A percentile compares a stretch with the other conserved stretches of the same genome.
These are phyloP conservation scores for Aquilaria agallochum DNA, from an alignment of 441 rosid genomes.

Conservation along the genomic window DNA sequence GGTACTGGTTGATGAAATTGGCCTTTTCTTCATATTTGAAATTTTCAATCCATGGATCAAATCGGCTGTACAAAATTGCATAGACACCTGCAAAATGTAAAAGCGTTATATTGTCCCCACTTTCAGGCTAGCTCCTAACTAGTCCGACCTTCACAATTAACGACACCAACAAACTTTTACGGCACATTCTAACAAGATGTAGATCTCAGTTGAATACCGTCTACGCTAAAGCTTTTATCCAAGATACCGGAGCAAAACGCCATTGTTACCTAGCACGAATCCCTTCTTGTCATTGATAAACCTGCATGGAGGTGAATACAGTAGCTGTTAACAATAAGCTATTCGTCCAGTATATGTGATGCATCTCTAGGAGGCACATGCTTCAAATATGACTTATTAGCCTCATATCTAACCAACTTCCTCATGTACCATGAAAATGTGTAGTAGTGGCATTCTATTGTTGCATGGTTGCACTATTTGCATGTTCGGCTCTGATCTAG, in stretches of 20 bases:
- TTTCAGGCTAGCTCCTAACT: not conserved
- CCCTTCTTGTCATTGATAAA: slow-evolving; percentile 79
- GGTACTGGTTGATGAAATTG: not conserved
- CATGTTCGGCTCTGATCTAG: too few species aligned
- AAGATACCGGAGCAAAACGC: slow-evolving; percentile 90
- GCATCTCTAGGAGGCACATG: too few species aligned
- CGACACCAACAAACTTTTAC: not conserved
- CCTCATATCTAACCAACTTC: too few species aligned
- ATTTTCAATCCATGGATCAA: not conserved
- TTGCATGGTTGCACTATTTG: too few species aligned
- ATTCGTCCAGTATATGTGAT: too few species aligned
- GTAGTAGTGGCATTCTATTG: too few species aligned
- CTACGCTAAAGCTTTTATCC: slow-evolving; percentile 36
- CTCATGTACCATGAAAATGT: too few species aligned
- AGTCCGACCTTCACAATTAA: not conserved
- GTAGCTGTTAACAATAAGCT: too few species aligned
- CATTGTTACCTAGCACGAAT: slow-evolving; percentile 85
- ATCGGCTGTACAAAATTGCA: slow-evolving; percentile 29
- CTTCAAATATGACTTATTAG: too few species aligned
- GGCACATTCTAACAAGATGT: not conserved
- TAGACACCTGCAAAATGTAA: slow-evolving; percentile 14
- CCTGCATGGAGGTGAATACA: slow-evolving; percentile 28
- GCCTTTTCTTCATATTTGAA: slow-evolving; percentile 1
- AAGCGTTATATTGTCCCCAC: not conserved
- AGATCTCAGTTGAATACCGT: slow-evolving; percentile 20